phyloP scores from a whole-genome alignment of 2,329 filamentous ascomycete genomes.

The Ceratocystis harringtonii region DNA sequence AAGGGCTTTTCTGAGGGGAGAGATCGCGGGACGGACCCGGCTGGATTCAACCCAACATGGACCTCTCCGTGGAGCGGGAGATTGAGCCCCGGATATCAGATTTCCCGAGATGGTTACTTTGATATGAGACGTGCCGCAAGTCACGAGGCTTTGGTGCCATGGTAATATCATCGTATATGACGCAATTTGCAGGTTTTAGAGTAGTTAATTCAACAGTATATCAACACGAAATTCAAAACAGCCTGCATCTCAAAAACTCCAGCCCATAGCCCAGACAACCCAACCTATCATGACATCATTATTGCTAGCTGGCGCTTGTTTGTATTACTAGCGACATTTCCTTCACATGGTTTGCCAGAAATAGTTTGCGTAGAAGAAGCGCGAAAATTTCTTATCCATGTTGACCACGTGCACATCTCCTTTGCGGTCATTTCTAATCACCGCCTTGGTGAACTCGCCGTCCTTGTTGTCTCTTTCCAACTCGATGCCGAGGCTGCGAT shows the following conservation, averaged over 20 bases:
- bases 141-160: slow-evolving; percentile 11
- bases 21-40: slow-evolving; percentile 12
- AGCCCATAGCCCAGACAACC: background rate
- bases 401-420: slow-evolving; percentile 92
- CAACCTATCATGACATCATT: slow-evolving; percentile 8
- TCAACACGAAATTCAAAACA: background rate
- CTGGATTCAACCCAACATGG: slow-evolving; percentile 10
- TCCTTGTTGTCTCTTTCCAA: slow-evolving; percentile 58
- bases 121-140: slow-evolving; percentile 8
- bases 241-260: background rate
- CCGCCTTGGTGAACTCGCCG: slow-evolving; percentile 71
- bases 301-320: background rate
- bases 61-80: slow-evolving; percentile 6
- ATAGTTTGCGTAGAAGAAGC: slow-evolving; percentile 87
- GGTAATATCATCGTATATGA: background rate
- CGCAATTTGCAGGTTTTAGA: background rate
- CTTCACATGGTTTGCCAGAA: slow-evolving; percentile 78
- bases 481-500: slow-evolving; percentile 79
- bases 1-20: slow-evolving; percentile 16
- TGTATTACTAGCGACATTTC: background rate
- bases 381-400: slow-evolving; percentile 80
- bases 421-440: slow-evolving; percentile 71
- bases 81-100: background rate
- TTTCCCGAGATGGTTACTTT: slow-evolving; percentile 6
- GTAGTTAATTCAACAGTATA: background rate